phyloP scores from a whole-genome alignment of 305 asterid species.

The Ilex paraguariensis region DNA sequence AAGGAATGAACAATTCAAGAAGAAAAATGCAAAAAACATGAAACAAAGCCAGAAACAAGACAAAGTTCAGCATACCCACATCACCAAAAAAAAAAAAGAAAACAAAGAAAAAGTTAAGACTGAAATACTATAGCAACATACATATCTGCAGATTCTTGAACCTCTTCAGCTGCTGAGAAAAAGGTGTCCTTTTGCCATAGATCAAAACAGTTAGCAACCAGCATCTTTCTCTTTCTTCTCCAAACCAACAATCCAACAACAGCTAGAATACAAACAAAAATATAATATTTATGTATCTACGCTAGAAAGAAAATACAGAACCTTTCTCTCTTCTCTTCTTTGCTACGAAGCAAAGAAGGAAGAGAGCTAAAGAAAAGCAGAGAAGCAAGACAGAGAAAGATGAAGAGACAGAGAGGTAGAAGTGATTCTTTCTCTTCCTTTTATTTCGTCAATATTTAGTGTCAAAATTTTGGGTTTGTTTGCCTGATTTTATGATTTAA shows the following conservation, averaged over 20 bases:
- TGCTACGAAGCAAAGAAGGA: constrained; percentile 43
- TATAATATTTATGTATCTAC: background rate
- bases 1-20: constrained; percentile 8
- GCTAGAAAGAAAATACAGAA: background rate
- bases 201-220: constrained; percentile 79
- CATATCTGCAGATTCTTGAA: constrained; percentile 84
- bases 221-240: constrained; percentile 34
- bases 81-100: background rate
- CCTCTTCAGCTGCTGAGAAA: constrained; percentile 90
- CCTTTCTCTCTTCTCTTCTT: constrained; percentile 36
- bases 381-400: background rate
- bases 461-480: background rate
- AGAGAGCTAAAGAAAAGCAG: constrained; percentile 21
- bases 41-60: constrained; percentile 1
- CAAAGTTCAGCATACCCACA: background rate
- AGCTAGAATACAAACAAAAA: constrained; percentile 17
- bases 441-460: constrained; percentile 18
- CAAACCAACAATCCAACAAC: constrained; percentile 14
- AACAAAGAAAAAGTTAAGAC: background rate
- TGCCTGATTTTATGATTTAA: too few species aligned
- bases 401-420: constrained; percentile 3
- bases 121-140: constrained; percentile 9
- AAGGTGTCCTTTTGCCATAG: constrained; percentile 85
- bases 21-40: constrained; percentile 5
- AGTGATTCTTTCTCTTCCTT: constrained; percentile 13